phyloP scores from a whole-genome alignment of 352 stramenopile genomes.

The Pythium myriotylum region DNA sequence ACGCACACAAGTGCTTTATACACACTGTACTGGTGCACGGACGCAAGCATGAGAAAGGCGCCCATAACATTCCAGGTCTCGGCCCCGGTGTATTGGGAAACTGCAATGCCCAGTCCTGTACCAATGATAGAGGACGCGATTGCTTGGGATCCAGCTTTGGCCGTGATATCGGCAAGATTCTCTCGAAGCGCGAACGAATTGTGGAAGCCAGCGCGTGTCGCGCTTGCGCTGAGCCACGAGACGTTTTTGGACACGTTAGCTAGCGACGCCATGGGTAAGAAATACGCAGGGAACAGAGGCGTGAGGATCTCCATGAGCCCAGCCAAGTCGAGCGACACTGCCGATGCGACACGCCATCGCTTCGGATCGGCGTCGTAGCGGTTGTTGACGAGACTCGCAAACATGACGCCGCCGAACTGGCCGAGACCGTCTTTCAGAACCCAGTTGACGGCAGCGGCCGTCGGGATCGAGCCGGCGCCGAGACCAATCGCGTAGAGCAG shows the following conservation, averaged over 20 bases:
- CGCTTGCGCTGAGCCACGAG: conserved; percentile 93
- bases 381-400: conserved; percentile 91
- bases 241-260: conserved; percentile 96
- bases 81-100: conserved; percentile 62
- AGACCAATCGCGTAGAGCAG: conserved; percentile 94
- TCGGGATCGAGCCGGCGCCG: conserved; percentile 80
- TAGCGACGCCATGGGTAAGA: conserved; percentile 89
- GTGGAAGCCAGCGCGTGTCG: conserved; percentile 94
- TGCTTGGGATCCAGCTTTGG: conserved; percentile 93
- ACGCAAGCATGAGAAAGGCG: conserved; percentile 56
- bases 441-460: conserved; percentile 95
- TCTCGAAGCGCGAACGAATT: conserved; percentile 88
- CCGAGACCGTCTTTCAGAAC: conserved; percentile 96
- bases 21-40: conserved; percentile 55
- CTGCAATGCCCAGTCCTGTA: conserved; percentile 62
- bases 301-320: conserved; percentile 93
- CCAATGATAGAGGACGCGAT: conserved; percentile 92
- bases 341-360: conserved; percentile 91
- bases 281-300: conserved; percentile 75
- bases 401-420: conserved; percentile 95
- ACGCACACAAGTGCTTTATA: conserved; percentile 65
- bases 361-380: conserved; percentile 95
- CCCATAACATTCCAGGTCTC: conserved; percentile 50
- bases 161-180: conserved; percentile 97
- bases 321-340: conserved; percentile 89